These are phyloP conservation scores for Alternaria metachromatica DNA, from an alignment of 2,329 filamentous ascomycete species.

Conservation along the genomic window DNA sequence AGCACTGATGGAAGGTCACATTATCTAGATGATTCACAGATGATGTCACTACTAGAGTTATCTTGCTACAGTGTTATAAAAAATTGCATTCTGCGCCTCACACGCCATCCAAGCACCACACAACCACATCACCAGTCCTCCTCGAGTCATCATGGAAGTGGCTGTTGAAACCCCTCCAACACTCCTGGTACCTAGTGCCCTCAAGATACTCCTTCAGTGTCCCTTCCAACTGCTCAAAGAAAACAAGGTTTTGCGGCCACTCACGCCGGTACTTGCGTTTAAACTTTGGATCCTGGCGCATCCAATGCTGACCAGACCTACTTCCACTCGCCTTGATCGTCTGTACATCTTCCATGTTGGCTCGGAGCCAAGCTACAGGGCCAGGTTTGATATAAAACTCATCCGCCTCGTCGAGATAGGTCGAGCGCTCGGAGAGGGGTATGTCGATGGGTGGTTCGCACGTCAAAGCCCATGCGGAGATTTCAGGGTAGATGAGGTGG, in stretches of 20 bases:
- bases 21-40: not conserved
- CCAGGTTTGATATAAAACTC: constrained; percentile 77
- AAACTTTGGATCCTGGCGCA: constrained; percentile 28
- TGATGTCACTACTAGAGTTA: not conserved
- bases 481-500: constrained; percentile 76
- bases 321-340: constrained; percentile 27
- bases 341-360: constrained; percentile 49
- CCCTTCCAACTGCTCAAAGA: constrained; percentile 65
- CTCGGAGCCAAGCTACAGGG: constrained; percentile 47
- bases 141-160: constrained; percentile 69
- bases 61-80: not conserved
- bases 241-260: constrained; percentile 57
- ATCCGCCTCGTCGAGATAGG: constrained; percentile 89
- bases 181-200: constrained; percentile 61
- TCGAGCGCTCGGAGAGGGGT: constrained; percentile 64
- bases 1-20: not conserved
- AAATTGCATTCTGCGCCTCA: not conserved
- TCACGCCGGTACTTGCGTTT: constrained; percentile 23
- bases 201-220: constrained; percentile 54
- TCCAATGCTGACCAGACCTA: constrained; percentile 33
- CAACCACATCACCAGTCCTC: constrained; percentile 66
- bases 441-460: constrained; percentile 88
- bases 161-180: constrained; percentile 66
- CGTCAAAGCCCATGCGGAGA: constrained; percentile 82
- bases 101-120: constrained; percentile 57